Percentiles rank a stretch among this genome's conserved stretches.
phyloP scores from a whole-genome alignment of 1,139 yeast genomes.

The Candida frijolesensis region DNA sequence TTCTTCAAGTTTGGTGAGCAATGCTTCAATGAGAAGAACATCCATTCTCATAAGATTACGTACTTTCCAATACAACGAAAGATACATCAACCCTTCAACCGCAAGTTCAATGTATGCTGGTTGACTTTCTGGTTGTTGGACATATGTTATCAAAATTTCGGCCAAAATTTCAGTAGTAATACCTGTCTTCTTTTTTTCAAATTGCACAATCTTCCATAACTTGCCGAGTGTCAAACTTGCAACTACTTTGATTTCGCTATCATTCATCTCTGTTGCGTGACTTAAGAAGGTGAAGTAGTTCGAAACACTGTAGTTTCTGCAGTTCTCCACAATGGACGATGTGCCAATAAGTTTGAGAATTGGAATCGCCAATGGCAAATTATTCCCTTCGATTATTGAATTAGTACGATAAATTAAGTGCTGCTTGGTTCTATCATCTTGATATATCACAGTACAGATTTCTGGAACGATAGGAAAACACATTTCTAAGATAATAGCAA shows the following conservation, averaged over 20 bases:
- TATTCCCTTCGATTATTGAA: neutral
- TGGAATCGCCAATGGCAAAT: constrained; percentile 1
- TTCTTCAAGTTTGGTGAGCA: constrained; percentile 16
- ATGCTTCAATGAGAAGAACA: constrained; percentile 27
- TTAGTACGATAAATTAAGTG: constrained; percentile 15
- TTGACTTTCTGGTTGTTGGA: constrained; percentile 14
- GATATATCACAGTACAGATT: constrained; percentile 23
- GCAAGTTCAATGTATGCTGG: constrained; percentile 22
- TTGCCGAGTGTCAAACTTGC: constrained; percentile 41
- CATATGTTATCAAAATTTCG: constrained; percentile 20
- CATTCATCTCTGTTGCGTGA: constrained; percentile 9
- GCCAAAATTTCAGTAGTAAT: constrained; percentile 24
- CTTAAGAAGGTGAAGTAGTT: constrained; percentile 31
- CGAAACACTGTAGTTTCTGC: constrained; percentile 35
- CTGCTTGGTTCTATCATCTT: constrained; percentile 20
- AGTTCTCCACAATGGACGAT: constrained; percentile 40
- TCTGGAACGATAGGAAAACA: constrained; percentile 32
- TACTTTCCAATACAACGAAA: constrained; percentile 39
- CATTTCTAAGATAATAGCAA: constrained; percentile 22
- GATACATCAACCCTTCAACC: constrained; percentile 51
- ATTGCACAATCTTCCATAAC: constrained; percentile 45
- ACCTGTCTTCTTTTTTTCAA: constrained; percentile 21
- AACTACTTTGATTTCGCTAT: constrained; percentile 27
- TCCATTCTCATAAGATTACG: constrained; percentile 36
- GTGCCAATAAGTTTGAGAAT: constrained; percentile 30